Evolutionary conservation across 495 filamentous ascomycete species (phyloP), one percentile per base, ranked within the genome.

Genomic region (Tuber microsphaerosporum): DNA sequence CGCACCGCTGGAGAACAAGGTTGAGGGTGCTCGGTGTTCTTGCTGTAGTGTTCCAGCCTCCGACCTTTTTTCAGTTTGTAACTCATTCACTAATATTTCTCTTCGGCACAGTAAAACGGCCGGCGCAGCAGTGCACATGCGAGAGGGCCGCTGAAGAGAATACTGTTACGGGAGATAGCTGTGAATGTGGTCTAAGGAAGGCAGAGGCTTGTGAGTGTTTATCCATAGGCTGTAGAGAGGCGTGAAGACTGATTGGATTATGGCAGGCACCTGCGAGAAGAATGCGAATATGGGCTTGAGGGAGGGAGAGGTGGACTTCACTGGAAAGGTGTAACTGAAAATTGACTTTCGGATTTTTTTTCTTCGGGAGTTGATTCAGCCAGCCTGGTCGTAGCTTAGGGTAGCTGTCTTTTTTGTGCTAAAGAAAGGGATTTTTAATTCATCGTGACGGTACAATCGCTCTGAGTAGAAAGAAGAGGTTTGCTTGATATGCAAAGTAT

Each of bases 101-200:
- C 19, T 45, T 70, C 45, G 31, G 9, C 39, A 41, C 76, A 91
- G 90, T 88, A 74, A 84, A 87, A 75, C 91, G 93, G 68, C 91
- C 92, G 22, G 91, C 89, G 82, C 92, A 92, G 76, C 84, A 91
- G 81, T 97, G 94, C 85, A 97, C 90, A 68, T 97, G 93, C 83
- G 90, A 93, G 74, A 89, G 92, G 74, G 87, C 92, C 7, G 81
- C 84, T 5, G 86, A 84, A 31, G 94, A 97, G 89, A 97, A 97
- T 85, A 82, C 86, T 45, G 85, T 89, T 20, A 77, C 85, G 16
- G 89, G 89, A 34, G 83, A 85, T 14, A 86, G 89, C 31, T 97
- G 94, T 83, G 86, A 89, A 34, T 97, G 94, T 84, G 94, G 94
- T 45, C 86, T 90, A 80, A 87, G 94, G 75, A 88, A 91, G 56